Evolutionary conservation across 768 basidiomycete species (phyloP), one percentile per base, ranked within the genome.

Genomic region (Dioszegia hungarica): DNA sequence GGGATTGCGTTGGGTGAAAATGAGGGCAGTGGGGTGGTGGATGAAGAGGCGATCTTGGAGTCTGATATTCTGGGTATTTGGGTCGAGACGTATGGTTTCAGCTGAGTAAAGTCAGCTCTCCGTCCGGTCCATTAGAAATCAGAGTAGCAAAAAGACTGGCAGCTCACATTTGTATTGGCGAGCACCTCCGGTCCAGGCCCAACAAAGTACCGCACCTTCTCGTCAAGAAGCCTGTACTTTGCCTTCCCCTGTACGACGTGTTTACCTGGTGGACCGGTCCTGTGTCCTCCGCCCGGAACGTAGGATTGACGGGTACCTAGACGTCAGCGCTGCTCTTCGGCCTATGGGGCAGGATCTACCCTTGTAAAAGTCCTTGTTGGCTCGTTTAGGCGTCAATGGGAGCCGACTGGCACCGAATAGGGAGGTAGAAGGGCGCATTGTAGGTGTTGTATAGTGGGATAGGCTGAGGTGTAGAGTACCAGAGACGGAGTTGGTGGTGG

Each of bases 301-400:
- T 79, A 81, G 0, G 91, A 86, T 73, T 90, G 90, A 36, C 91
- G 79, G 20, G 86, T 92, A 34, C 90, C 90, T 91, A 64, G 36
- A 17, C 5, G 31, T 54, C 52, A 46, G 43, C 5, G 15, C 12
- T n/a, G n/a, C n/a, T n/a, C n/a, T n/a, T n/a, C n/a, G n/a, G n/a
- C n/a, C n/a, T n/a, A n/a, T n/a, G n/a, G n/a, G 33, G 14, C 29
- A 0, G 6, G 33, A 31, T 57, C 77, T n/a, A 87, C 94, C 94
- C 77, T 98, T 98, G 81, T 95, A 97, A 74, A 81, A 97, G 72
- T 99, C 90, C 70, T 97, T 98, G 79, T 95, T 95, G 15, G 84
- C 94, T 44, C 85, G 79, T 75, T 97, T 97, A 0, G 89, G 80
- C 0, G 87, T 91, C 47, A 98, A 79, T 1, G 91, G 83, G 24